Conservation (phyloP, 2,329 filamentous ascomycete genomes). For the Claviceps africana region DNA sequence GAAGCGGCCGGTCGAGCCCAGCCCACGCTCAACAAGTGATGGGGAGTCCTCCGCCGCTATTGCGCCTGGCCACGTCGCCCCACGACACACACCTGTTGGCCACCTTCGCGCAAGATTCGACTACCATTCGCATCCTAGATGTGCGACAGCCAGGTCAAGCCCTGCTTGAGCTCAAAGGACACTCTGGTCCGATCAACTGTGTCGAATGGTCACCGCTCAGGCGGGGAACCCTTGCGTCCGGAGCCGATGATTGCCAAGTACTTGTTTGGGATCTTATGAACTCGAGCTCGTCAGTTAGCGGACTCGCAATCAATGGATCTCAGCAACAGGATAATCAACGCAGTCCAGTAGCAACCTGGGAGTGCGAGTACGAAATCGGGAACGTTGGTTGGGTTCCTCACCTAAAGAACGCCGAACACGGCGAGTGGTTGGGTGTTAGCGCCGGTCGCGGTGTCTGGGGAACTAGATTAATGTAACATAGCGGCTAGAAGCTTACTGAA, state of each 20-base stretch:
- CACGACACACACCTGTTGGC: conserved; percentile 91
- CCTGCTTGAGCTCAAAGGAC: conserved; percentile 80
- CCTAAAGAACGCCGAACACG: conserved; percentile 50
- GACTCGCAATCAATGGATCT: conserved; percentile 32
- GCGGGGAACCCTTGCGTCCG: conserved; percentile 78
- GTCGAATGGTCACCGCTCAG: conserved; percentile 90
- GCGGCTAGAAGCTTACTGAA: background rate
- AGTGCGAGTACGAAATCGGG: conserved; percentile 74
- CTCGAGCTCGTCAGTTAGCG: conserved; percentile 27
- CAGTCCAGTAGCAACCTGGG: conserved; percentile 63
- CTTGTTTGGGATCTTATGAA: conserved; percentile 89
- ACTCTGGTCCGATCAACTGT: conserved; percentile 73
- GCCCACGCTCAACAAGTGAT: conserved; percentile 66
- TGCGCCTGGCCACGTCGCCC: conserved; percentile 77
- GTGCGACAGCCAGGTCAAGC: conserved; percentile 93
- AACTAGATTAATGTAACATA: conserved; percentile 31
- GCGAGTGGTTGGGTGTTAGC: conserved; percentile 74
- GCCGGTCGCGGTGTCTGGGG: conserved; percentile 74
- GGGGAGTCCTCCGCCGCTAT: conserved; percentile 59
- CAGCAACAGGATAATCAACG: conserved; percentile 42
- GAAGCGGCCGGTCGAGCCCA: conserved; percentile 50
- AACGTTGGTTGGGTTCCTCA: conserved; percentile 78
- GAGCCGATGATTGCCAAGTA: conserved; percentile 82
- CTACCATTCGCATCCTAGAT: conserved; percentile 84
- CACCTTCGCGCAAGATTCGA: conserved; percentile 92